phyloP scores from a whole-genome alignment of 1,139 yeast genomes.

The Kazachstania sp. region DNA sequence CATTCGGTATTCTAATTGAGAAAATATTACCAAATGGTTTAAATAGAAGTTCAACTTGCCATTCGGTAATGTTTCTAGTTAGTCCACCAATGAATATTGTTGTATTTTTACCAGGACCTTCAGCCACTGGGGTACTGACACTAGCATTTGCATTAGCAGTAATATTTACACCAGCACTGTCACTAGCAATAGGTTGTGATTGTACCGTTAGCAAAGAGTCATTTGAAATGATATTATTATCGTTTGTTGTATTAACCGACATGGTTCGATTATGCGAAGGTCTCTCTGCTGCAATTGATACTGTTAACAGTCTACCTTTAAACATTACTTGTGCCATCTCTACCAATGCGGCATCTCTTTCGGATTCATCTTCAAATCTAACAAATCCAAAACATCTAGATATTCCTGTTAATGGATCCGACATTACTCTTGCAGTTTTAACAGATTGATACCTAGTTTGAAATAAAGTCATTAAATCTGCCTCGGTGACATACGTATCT shows the following conservation, averaged over 20 bases:
- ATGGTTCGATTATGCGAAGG: constrained; percentile 19
- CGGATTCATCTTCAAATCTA: constrained; percentile 64
- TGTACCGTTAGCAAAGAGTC: no score
- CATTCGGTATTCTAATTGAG: constrained; percentile 82
- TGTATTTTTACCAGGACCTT: neutral
- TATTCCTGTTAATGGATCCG: constrained; percentile 63
- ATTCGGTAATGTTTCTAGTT: constrained; percentile 61
- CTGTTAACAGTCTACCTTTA: constrained; percentile 69
- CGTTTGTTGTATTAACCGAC: no score
- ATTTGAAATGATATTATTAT: no score
- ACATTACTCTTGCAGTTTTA: constrained; percentile 80
- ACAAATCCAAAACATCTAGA: constrained; percentile 91
- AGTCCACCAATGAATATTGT: constrained; percentile 94
- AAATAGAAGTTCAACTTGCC: constrained; percentile 63
- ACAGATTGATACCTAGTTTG: constrained; percentile 65
- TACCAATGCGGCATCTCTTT: constrained; percentile 62
- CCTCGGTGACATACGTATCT: constrained; percentile 68
- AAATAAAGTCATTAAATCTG: constrained; percentile 57
- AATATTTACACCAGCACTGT: no score
- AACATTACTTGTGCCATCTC: constrained; percentile 78
- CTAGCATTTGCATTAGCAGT: no score
- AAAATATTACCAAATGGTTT: constrained; percentile 79
- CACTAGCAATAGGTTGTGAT: no score
- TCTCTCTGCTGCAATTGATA: constrained; percentile 66
- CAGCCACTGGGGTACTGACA: neutral